Base-by-base conservation (phyloP, 1,284 basidiomycete genomes). In the Leucoagaricus sp. region DNA sequence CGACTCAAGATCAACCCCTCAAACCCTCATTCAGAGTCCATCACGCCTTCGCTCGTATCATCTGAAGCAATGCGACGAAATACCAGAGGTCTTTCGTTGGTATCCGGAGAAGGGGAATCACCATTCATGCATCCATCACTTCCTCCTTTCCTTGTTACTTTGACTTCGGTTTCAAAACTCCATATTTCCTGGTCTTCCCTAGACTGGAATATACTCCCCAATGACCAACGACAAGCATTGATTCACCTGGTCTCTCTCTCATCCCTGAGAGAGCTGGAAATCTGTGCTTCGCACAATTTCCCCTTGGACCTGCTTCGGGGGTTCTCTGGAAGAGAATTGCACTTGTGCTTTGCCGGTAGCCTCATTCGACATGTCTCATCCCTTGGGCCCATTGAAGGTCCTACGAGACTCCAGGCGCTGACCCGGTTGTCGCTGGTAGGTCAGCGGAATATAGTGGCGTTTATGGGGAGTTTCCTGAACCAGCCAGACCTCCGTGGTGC, bases 231-330 rank as follows among this genome's bases (percentile, higher is more conserved):
- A 13, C 23, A 45, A 26, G 44, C 44, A 3, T 19, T 53, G n/a
- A 47, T 26, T 12, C 25, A 26, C 23, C 44, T 53, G 25, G 47
- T 53, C 29, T 10, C 15, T 5, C 45, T 53, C n/a, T 23, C 28
- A 9, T 38, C 52, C 2, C 12, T 53, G 31, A 34, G 47, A 19
- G 25, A 38, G 8, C 34, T 53, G 23, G 52, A 53, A 15, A 47
- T 53, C 23, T 21, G 36, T 8, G 52, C 52, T 10, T 47, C 52
- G 9, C 31, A 41, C 19, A 53, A 53, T 17, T 47, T 53, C 52
- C 52, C 52, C 15, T n/a, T 53, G 44, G 52, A 53, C n/a, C 17
- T 53, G 15, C 52, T 53, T 26, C 52, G 51, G 31, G 23, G 44
- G n/a, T 53, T 53, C 19, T 36, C 23, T 40, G 52, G 52, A 19